Base-by-base conservation (phyloP, 2,329 filamentous ascomycete species). In the Periconia macrospinosa region DNA sequence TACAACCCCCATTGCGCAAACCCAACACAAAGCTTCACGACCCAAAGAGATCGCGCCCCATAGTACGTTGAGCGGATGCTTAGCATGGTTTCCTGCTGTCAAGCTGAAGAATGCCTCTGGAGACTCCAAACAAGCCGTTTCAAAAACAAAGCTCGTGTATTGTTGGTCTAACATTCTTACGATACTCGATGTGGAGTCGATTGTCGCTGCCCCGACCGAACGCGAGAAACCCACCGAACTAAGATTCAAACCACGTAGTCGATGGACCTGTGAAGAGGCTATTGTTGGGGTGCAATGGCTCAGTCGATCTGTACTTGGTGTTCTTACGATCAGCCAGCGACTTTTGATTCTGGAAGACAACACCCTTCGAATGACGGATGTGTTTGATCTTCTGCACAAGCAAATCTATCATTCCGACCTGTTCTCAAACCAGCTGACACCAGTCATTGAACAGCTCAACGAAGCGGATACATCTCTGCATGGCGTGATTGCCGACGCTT, bases 91-190 rank as follows among this genome's bases (percentile, higher is more conserved):
- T 69, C 94, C 94, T 2, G 92, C 92, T 1, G 94, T 99, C 44
- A 94, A 90, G 68, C 79, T 99, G 42, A 97, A 97, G 73, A 84
- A 85, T 15, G 83, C 86, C 10, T 87, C 91, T 9, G 78, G 84
- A 1, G 81, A 83, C 45, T 85, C 84, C 0, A 86, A 85, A 6
- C 88, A 86, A 63, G 83, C 86, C 8, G 81, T 87, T 10, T 92
- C 90, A 17, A 88, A 87, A 67, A 89, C 88, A 37, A 97, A 99
- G 73, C 82, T 99, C 17, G 93, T 91, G 0, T 99, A 99, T 76
- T 97, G 92, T 74, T 99, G 94, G 94, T 97, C 94, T 2, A 97
- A 97, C 66, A 86, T 97, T n/a, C 78, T 99, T 60, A 97, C 92
- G 0, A 87, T 99, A 6, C 78, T 99, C 20, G 94, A 99, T 59